Base-by-base conservation (phyloP, 352 stramenopile species). In the Globisporangium radiosum region DNA sequence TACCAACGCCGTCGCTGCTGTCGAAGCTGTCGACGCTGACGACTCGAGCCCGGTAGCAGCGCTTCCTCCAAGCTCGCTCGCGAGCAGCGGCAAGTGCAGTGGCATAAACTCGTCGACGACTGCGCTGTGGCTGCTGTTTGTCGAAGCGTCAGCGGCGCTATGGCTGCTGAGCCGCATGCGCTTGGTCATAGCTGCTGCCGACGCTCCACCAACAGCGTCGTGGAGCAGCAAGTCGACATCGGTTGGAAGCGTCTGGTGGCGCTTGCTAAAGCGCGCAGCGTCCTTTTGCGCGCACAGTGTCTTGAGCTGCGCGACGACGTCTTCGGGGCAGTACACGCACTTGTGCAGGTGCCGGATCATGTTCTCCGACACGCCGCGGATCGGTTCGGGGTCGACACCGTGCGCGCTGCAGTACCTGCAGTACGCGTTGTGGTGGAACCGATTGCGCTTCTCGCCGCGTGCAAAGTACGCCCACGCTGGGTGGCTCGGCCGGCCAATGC, bases 261-360 rank as follows among this genome's bases (percentile, higher is more conserved):
- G 70, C 59, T 87, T 90, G 66, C 77, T 90, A 45, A 88, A 90
- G 50, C 72, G 86, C 10, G 74, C 75, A 8, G 78, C 81, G 65
- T 88, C 78, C 39, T 87, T 89, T 49, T 89, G 81, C 13, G 81
- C 83, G 45, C 81, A 89, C 1, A 88, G 39, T 53, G 78, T 59
- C 11, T 84, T 78, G 19, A 94, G 64, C 62, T 90, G 78, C 11
- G 70, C 72, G 17, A 94, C 78, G 36, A 87, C 74, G 14, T 88
- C 77, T 17, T 75, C 50, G 11, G 84, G 84, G 33, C 81, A 92
- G 61, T 88, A 90, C 4, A 79, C 54, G 64, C 84, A 94, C 49
- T 89, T 86, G 52, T 94, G 78, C 60, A 92, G 60, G 58, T 94
- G 84, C 14, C 80, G 75, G 54, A 94, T 92, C 84, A 92, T 94